Conservation (phyloP, 2,329 filamentous ascomycete species). For the Tympanopsis confertula region DNA sequence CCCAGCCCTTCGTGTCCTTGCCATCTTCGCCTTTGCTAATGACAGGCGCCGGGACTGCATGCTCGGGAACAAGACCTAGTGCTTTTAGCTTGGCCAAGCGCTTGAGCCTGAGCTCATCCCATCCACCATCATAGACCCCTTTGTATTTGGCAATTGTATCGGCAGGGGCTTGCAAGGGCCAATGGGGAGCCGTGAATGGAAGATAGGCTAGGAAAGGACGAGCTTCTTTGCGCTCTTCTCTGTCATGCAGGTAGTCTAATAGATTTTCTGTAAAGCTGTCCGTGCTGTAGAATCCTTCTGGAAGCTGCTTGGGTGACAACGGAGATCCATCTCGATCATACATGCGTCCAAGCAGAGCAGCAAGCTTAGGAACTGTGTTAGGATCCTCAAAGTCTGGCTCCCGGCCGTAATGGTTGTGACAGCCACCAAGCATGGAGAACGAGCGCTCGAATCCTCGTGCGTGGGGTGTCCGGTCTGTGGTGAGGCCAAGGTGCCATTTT, state of each 20-base stretch:
- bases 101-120: conserved; percentile 27
- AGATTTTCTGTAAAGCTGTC: conserved; percentile 30
- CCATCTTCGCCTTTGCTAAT: no score
- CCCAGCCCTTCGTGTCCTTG: no score
- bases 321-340: background rate
- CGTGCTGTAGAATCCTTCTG: conserved; percentile 32
- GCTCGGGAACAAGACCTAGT: conserved; percentile 24
- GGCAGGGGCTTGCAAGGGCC: conserved; percentile 34
- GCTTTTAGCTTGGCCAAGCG: conserved; percentile 31
- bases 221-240: conserved; percentile 14
- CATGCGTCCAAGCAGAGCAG: no score
- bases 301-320: conserved; percentile 18
- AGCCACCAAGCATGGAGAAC: conserved; percentile 39
- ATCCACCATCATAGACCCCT: conserved; percentile 35
- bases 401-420: conserved; percentile 31
- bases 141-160: conserved; percentile 22
- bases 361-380: no score
- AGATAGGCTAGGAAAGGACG: conserved; percentile 34
- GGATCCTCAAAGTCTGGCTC: no score
- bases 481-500: conserved; percentile 45
- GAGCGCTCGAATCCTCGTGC: conserved; percentile 41
- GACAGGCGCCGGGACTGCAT: conserved; percentile 8
- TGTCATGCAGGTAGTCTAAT: conserved; percentile 21
- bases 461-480: conserved; percentile 34
- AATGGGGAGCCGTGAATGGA: conserved; percentile 37